Conservation (phyloP, 768 basidiomycete species). For the Trametes punicea region DNA sequence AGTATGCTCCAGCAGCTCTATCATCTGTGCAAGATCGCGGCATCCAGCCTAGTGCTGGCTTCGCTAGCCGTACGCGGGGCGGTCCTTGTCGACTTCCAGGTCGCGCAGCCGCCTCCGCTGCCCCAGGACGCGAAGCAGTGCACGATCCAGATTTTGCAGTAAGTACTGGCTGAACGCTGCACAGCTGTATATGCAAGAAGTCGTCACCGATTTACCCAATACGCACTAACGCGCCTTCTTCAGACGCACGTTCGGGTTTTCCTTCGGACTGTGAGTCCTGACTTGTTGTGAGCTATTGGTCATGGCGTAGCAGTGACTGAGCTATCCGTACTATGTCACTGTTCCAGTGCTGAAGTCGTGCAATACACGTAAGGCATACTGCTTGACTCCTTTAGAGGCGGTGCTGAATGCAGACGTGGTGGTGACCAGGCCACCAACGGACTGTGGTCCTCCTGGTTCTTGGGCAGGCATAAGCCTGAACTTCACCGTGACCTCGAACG, state of each 20-base stretch:
- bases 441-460: slow-evolving; percentile 65
- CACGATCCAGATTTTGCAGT: slow-evolving; percentile 64
- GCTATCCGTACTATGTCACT: neutral
- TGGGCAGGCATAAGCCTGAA: slow-evolving; percentile 77
- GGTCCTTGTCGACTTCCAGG: slow-evolving; percentile 61
- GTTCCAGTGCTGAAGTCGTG: slow-evolving; percentile 57
- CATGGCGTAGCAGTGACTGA: neutral
- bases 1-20: neutral
- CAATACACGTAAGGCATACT: slow-evolving; percentile 48
- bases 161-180: slow-evolving; percentile 22
- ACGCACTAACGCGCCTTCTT: neutral
- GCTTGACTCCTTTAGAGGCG: neutral
- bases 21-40: neutral
- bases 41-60: neutral
- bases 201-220: neutral
- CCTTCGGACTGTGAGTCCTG: slow-evolving; percentile 57
- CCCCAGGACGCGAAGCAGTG: slow-evolving; percentile 59
- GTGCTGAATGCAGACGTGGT: neutral
- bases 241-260: slow-evolving; percentile 71
- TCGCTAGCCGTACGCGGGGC: slow-evolving; percentile 5
- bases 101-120: slow-evolving; percentile 69
- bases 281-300: neutral
- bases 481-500: slow-evolving; percentile 75
- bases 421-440: slow-evolving; percentile 58
- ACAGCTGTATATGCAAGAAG: neutral